A percentile compares a stretch with the other conserved stretches of the same genome.
These are phyloP conservation scores for Crithidia expoeki DNA, from an alignment of 208 protist species.

Conservation along the genomic window DNA sequence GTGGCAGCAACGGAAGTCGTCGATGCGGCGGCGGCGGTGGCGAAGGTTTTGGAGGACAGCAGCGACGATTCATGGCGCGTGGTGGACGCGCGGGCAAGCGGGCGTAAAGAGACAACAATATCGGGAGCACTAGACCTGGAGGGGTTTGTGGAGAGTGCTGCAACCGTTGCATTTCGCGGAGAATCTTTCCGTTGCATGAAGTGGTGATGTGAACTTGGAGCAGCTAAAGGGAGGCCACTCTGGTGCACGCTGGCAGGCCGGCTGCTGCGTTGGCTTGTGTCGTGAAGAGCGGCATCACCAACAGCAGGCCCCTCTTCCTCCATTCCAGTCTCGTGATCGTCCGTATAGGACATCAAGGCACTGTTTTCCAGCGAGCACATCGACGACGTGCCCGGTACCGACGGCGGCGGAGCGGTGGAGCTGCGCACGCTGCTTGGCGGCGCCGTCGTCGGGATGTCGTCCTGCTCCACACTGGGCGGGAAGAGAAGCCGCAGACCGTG, in stretches of 20 bases:
- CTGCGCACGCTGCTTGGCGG: conserved; percentile 31
- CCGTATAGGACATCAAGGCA: conserved; percentile 6
- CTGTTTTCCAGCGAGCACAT: conserved; percentile 29
- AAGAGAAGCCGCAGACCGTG: conserved; percentile 44
- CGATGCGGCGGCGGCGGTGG: too few relatives aligned
- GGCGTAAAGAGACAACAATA: too few relatives aligned
- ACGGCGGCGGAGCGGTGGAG: conserved; percentile 32
- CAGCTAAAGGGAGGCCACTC: not conserved
- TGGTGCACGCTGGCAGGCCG: conserved; percentile 11
- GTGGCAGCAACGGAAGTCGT: not conserved
- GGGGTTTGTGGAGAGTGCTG: not conserved
- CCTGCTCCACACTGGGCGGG: conserved; percentile 34
- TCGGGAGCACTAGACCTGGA: not conserved
- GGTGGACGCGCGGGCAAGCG: too few relatives aligned
- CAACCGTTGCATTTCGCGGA: not conserved
- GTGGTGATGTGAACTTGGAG: not conserved
- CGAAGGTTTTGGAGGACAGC: too few relatives aligned
- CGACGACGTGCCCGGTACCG: conserved; percentile 24
- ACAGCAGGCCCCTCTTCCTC: not conserved
- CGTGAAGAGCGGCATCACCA: not conserved
- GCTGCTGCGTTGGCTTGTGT: conserved; percentile 7
- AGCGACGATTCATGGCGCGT: too few relatives aligned
- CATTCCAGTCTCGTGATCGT: conserved; percentile 1
- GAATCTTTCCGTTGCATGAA: not conserved
- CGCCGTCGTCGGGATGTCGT: conserved; percentile 46